A percentile compares a stretch with the other conserved stretches of the same genome.
Conservation (phyloP, 345 rosid genomes). For the Citrus unshiu region DNA sequence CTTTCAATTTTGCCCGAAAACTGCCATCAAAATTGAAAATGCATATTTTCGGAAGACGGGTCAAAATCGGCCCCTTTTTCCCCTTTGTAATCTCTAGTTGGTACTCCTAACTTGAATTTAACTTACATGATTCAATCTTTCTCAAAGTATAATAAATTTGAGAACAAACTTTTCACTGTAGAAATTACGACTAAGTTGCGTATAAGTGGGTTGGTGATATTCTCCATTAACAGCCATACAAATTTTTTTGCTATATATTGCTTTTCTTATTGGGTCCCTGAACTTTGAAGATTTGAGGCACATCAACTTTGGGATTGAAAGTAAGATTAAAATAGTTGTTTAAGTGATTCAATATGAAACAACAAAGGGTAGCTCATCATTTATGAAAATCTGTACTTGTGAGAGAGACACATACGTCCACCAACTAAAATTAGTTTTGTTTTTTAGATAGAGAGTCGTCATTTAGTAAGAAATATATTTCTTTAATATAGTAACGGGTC, state of each 20-base stretch:
- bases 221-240: neutral
- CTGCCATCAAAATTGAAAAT: neutral
- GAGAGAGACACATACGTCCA: neutral
- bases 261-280: neutral
- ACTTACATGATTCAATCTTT: neutral
- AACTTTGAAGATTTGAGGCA: neutral
- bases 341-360: neutral
- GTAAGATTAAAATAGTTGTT: neutral
- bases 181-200: neutral
- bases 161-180: neutral
- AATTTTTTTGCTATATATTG: neutral
- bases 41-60: neutral
- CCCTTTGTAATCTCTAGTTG: neutral
- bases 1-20: neutral
- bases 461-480: no score
- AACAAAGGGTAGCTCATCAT: neutral
- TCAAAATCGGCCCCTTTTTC: neutral
- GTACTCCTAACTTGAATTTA: neutral
- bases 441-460: no score
- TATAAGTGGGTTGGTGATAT: constrained; percentile 11
- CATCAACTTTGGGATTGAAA: neutral
- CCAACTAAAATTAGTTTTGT: no score
- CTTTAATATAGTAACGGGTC: no score
- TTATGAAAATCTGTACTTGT: neutral
- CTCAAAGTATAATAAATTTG: neutral